Conservation (phyloP, 257 asterid species). For the Ehretia macrophylla region DNA sequence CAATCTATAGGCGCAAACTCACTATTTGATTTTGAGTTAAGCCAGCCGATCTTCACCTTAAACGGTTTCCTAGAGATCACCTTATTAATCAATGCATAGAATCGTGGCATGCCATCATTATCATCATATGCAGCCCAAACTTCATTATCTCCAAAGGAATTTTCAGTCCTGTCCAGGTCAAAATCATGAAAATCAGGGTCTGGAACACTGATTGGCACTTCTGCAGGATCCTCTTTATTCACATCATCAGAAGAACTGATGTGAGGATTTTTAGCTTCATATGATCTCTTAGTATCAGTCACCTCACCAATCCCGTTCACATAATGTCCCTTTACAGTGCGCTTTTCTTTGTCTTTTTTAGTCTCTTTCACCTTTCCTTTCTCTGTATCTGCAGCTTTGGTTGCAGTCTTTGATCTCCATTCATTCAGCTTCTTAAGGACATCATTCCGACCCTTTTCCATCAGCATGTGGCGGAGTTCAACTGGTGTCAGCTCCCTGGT, state of each 20-base stretch:
- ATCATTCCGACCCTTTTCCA: slow-evolving; percentile 12
- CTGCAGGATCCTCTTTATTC: background rate
- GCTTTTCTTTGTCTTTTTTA: background rate
- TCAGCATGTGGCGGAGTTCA: slow-evolving; percentile 13
- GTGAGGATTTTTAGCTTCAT: background rate
- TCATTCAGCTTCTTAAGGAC: slow-evolving; percentile 7
- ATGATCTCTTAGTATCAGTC: background rate
- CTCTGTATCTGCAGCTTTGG: slow-evolving; percentile 5
- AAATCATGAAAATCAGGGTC: slow-evolving; percentile 34
- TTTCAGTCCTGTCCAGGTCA: slow-evolving; percentile 26
- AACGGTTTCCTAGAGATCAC: slow-evolving; percentile 26
- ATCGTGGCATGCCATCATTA: slow-evolving; percentile 34
- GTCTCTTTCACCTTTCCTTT: background rate
- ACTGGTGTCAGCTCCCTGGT: slow-evolving; percentile 5
- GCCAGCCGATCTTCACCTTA: slow-evolving; percentile 31
- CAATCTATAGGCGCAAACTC: slow-evolving; percentile 27
- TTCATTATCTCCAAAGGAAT: slow-evolving; percentile 23
- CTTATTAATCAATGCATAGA: slow-evolving; percentile 26
- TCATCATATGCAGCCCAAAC: slow-evolving; percentile 39
- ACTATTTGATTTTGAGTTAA: slow-evolving; percentile 26
- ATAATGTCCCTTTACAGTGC: background rate
- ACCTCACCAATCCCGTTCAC: background rate
- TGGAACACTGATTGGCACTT: slow-evolving; percentile 9
- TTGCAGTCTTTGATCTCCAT: background rate
- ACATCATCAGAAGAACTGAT: background rate